Base-by-base conservation (phyloP, 2,329 filamentous ascomycete species). In the Colletotrichum tofieldiae region DNA sequence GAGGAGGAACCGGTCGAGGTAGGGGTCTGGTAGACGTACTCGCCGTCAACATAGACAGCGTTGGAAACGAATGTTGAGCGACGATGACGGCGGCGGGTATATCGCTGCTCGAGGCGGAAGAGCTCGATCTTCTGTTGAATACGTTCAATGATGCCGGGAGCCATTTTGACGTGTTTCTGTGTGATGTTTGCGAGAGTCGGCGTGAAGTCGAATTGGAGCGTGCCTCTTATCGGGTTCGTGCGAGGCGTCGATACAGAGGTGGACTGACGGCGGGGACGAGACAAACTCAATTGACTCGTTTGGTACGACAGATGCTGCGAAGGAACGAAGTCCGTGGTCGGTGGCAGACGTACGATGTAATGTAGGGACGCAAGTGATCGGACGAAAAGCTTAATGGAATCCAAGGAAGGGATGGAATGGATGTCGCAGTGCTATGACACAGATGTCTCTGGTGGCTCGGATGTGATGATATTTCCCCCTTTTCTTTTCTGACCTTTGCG, bases 91-190 rank as follows among this genome's bases (percentile, higher is more conserved):
- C 94, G 93, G 79, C 93, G 93, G 63, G 95, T 97, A 87, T 98
- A 98, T 78, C 94, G 93, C 86, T 98, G 93, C 86, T 98, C 96
- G 76, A 98, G 92, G 61, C 95, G 94, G 88, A 97, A 96, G 79
- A 98, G 91, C 87, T 98, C 95, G 78, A 97, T 86, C 87, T 93
- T 90, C 72, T 89, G 87, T 77, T 91, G 87, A 80, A 92, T 88
- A 81, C 88, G 87, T 73, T 90, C 86, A 77, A 92, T 79, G 78
- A 92, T 79, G 77, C 85, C 85, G 78, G 86, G 83, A 62, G 84
- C 85, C 86, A 88, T 88, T 71, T 23, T 71, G 55, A 69, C 32
- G 12, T 41, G 1, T 18, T 45, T 18, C 47, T 29, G 16, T 16
- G 54, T 43, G 20, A 39, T 20, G 29, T 32, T 4, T 35, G 8